Evolutionary conservation across 140 eudicot genomes (phyloP), one percentile per base, ranked within the genome.

Genomic region (Cichorium intybus): DNA sequence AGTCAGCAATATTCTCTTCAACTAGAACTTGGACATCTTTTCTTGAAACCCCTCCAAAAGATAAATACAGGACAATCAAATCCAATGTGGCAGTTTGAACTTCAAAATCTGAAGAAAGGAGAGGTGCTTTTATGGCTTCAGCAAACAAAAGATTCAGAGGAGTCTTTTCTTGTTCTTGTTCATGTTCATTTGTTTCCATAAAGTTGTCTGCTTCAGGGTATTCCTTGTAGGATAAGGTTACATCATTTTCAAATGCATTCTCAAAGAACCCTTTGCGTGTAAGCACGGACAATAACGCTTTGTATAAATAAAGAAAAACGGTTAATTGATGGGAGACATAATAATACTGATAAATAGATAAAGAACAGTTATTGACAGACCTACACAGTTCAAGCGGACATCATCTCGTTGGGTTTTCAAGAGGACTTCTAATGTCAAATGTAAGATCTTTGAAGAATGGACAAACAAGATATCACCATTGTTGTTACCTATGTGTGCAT

Each of bases 1-100:
- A 93, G 64, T 93, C 99, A 68, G 95, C 97, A 47, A 93, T 75
- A 58, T 93, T 93, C 84, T 93, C 99, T 65, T 88, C 90, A 33
- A 93, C 85, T 71, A 93, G 75, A 37, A 78, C 80, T 75, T 86
- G 84, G 66, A 76, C 70, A 74, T 76, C 85, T 70, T 80, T 84
- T 63, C 34, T 73, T 60, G 90, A 84, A 73, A 68, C 75, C 33
- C 73, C 85, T 48, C 79, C 88, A 23, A 80, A 69, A 53, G 95
- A 88, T 68, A 93, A 72, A 84, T 82, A 84, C 54, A 65, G 71
- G 73, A 35, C 52, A 18, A 84, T 77, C 28, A 93, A 78, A 59
- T 84, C 90, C 74, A 93, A 73, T 52, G 95, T 78, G 62, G 94
- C 81, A 27, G 70, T 82, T 73, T 93, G 99, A 60, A 93, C 95